phyloP scores from a whole-genome alignment of 257 asterid species.

The Lavandula angustifolia region DNA sequence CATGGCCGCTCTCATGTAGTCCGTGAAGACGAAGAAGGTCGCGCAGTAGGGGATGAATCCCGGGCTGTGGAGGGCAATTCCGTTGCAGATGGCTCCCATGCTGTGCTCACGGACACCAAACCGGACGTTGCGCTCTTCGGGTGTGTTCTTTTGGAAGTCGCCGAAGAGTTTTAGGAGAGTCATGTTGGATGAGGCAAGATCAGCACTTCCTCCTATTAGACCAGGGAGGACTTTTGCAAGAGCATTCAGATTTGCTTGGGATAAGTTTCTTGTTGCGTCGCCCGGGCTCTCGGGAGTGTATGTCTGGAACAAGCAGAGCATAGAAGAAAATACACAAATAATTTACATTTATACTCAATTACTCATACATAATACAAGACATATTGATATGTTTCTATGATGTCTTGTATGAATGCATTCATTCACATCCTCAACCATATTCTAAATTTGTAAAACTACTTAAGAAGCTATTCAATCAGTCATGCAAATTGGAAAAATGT shows the following conservation, averaged over 20 bases:
- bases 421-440: background rate
- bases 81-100: constrained; percentile 79
- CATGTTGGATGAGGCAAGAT: constrained; percentile 91
- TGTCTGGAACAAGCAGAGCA: constrained; percentile 42
- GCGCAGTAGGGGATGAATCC: constrained; percentile 82
- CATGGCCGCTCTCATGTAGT: constrained; percentile 79
- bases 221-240: constrained; percentile 86
- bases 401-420: background rate
- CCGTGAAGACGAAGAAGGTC: constrained; percentile 80
- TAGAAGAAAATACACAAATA: background rate
- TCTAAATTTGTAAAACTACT: background rate
- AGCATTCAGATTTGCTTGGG: constrained; percentile 69
- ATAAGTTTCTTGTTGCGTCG: constrained; percentile 75
- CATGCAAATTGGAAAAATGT: background rate
- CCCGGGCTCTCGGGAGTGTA: constrained; percentile 75
- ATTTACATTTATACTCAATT: no score
- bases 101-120: constrained; percentile 80
- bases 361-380: background rate
- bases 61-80: constrained; percentile 74
- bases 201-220: constrained; percentile 84
- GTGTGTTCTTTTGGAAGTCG: constrained; percentile 73
- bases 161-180: constrained; percentile 76
- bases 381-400: background rate
- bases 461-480: constrained; percentile 3
- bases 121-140: constrained; percentile 74